phyloP scores from a whole-genome alignment of 1,139 yeast genomes.

The Pichia sp. region DNA sequence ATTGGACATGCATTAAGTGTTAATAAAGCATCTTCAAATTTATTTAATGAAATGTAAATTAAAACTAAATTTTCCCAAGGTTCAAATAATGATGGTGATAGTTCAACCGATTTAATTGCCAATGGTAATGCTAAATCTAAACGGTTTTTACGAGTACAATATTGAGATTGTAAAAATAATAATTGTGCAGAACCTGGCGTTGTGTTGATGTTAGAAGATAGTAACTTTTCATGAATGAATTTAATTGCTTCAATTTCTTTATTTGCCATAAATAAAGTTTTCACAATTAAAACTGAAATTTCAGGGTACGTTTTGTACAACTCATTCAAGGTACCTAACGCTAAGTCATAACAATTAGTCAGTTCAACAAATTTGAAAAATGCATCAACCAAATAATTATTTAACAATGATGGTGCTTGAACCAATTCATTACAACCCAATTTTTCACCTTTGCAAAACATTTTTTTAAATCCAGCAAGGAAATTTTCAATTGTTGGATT shows the following conservation, averaged over 20 bases:
- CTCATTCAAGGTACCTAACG: slow-evolving; percentile 39
- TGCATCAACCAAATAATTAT: slow-evolving; percentile 50
- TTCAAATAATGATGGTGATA: slow-evolving; percentile 50
- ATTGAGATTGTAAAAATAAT: slow-evolving; percentile 45
- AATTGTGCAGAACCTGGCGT: slow-evolving; percentile 42
- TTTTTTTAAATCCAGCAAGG: slow-evolving; percentile 42
- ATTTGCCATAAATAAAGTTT: slow-evolving; percentile 40
- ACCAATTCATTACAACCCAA: slow-evolving; percentile 55
- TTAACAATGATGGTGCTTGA: slow-evolving; percentile 50
- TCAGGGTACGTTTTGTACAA: slow-evolving; percentile 38
- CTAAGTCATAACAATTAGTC: slow-evolving; percentile 44
- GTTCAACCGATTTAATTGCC: slow-evolving; percentile 50
- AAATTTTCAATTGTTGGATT: slow-evolving; percentile 42
- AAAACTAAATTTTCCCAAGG: slow-evolving; percentile 50
- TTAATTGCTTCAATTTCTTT: slow-evolving; percentile 48
- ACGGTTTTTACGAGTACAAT: slow-evolving; percentile 43
- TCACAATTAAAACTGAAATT: slow-evolving; percentile 42
- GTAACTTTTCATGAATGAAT: slow-evolving; percentile 41
- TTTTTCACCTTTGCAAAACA: slow-evolving; percentile 50
- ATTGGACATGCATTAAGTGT: slow-evolving; percentile 57
- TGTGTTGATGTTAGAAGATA: slow-evolving; percentile 10
- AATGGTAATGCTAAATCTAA: slow-evolving; percentile 48
- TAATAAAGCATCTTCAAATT: slow-evolving; percentile 50
- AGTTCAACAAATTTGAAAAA: slow-evolving; percentile 42
- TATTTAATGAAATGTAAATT: slow-evolving; percentile 45